Percentiles rank a stretch among this genome's conserved stretches.
Evolutionary conservation across 768 basidiomycete species (phyloP).

Genomic region (Russula compacta): DNA sequence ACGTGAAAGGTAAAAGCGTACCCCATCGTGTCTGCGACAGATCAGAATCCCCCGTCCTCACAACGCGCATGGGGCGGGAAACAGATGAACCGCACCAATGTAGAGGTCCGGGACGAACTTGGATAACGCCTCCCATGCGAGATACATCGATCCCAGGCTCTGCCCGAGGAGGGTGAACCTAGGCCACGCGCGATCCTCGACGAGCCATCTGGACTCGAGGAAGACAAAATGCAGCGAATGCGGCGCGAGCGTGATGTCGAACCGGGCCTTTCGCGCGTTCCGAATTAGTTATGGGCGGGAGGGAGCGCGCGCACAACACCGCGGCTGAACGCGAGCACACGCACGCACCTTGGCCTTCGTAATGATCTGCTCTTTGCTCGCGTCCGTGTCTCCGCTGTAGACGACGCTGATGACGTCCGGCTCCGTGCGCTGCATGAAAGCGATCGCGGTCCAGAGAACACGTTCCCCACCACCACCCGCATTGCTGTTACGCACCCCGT

Average conservation of each 20-base stretch:
- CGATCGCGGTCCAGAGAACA: conserved; percentile 88
- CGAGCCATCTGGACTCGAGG: conserved; percentile 53
- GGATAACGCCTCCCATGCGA: conserved; percentile 77
- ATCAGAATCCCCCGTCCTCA: background rate
- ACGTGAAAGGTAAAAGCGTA: conserved; percentile 90
- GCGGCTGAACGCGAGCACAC: background rate
- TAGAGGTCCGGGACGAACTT: conserved; percentile 80
- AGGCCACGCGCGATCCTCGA: conserved; percentile 79
- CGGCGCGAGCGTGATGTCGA: conserved; percentile 66
- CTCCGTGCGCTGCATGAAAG: conserved; percentile 60
- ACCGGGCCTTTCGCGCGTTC: conserved; percentile 47
- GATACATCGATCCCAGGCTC: conserved; percentile 75
- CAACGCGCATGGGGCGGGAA: background rate
- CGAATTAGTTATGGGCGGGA: background rate
- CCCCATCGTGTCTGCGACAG: conserved; percentile 82
- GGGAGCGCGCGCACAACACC: background rate
- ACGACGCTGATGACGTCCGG: conserved; percentile 63
- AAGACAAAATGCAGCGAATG: conserved; percentile 72
- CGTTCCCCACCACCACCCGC: conserved; percentile 96
- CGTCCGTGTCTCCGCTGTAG: conserved; percentile 83
- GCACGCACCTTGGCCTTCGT: conserved; percentile 62
- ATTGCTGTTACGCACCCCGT: conserved; percentile 45
- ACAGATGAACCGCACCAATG: conserved; percentile 50
- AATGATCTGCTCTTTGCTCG: conserved; percentile 72
- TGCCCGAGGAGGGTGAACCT: conserved; percentile 91